Conservation (phyloP, 306 rosid species). For the cucumber (Cucumis sativus) region DNA sequence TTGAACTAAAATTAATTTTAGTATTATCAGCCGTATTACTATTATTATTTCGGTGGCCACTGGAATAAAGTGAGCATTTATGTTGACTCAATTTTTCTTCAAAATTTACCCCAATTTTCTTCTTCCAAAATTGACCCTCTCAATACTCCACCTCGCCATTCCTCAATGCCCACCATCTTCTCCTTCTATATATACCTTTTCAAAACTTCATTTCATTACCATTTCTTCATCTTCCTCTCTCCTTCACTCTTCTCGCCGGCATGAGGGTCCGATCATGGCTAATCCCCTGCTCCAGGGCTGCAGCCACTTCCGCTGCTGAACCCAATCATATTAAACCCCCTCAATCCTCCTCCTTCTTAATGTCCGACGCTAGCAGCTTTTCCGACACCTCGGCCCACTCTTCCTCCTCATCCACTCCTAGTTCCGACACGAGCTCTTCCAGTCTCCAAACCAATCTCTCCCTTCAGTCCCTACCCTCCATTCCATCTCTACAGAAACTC, state of each 20-base stretch:
- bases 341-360: background rate
- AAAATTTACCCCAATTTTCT: background rate
- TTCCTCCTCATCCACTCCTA: constrained; percentile 11
- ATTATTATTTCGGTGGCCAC: background rate
- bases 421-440: constrained; percentile 9
- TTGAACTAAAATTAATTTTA: too few species aligned
- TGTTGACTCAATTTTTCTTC: background rate
- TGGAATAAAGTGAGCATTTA: background rate
- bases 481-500: constrained; percentile 69
- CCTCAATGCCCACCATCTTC: background rate
- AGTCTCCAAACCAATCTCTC: constrained; percentile 42
- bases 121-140: background rate
- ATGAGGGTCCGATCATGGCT: constrained; percentile 33
- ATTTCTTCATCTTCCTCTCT: background rate
- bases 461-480: constrained; percentile 63
- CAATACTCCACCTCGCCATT: background rate
- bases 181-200: background rate
- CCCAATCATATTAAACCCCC: background rate
- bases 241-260: background rate
- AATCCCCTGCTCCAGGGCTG: constrained; percentile 8
- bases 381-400: constrained; percentile 14
- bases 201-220: background rate
- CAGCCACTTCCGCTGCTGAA: constrained; percentile 13
- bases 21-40: too few species aligned
- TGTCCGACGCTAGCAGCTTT: constrained; percentile 18